Conservation (phyloP, 768 basidiomycete genomes). For the Agrocybe praecox region DNA sequence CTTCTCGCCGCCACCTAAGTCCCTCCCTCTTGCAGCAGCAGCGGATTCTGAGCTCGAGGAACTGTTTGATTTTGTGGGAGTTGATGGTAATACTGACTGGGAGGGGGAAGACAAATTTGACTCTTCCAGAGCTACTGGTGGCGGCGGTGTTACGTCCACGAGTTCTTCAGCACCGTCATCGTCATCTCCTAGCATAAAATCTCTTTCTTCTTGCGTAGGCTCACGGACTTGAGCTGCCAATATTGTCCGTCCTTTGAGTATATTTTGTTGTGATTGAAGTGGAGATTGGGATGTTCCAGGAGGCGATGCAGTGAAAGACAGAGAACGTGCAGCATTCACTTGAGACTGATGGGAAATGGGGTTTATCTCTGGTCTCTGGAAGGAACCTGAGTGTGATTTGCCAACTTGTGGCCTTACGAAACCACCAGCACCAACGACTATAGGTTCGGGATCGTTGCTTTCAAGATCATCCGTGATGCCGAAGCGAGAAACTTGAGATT, state of each 20-base stretch:
- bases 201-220: constrained; percentile 31
- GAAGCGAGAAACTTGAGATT: constrained; percentile 29
- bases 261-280: constrained; percentile 6
- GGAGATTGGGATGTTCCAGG: constrained; percentile 19
- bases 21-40: constrained; percentile 22
- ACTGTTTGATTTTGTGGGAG: background rate
- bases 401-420: constrained; percentile 33
- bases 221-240: constrained; percentile 8
- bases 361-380: constrained; percentile 33
- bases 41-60: constrained; percentile 1
- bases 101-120: constrained; percentile 1
- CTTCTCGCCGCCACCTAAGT: constrained; percentile 17
- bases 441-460: constrained; percentile 3
- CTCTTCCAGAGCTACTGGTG: background rate
- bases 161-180: constrained; percentile 23
- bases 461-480: constrained; percentile 18
- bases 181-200: constrained; percentile 35
- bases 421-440: constrained; percentile 5
- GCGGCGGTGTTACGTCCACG: constrained; percentile 11
- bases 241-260: constrained; percentile 10
- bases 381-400: constrained; percentile 15
- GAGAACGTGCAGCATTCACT: constrained; percentile 26
- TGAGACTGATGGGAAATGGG: constrained; percentile 46
- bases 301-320: constrained; percentile 19
- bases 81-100: background rate